These are phyloP conservation scores for Pseudocercospora macadamiae DNA, from an alignment of 2,329 filamentous ascomycete species.

Conservation along the genomic window DNA sequence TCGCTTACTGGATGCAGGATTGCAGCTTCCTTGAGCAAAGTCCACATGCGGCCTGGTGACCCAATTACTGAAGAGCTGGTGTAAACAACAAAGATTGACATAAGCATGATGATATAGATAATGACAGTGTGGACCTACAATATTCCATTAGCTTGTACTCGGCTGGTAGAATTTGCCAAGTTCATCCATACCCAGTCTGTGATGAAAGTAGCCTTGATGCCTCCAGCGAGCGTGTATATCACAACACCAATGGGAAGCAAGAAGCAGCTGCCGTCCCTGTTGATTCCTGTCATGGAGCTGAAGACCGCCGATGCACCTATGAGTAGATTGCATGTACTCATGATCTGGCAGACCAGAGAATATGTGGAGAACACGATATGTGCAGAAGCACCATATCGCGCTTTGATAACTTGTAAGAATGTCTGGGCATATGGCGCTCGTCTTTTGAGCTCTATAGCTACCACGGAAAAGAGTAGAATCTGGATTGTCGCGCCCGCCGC, in stretches of 20 bases:
- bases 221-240: slow-evolving; percentile 41
- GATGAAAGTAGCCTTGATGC: slow-evolving; percentile 48
- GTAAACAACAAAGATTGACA: slow-evolving; percentile 49
- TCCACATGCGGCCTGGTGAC: slow-evolving; percentile 43
- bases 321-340: slow-evolving; percentile 47
- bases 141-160: no score
- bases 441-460: slow-evolving; percentile 85
- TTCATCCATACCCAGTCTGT: slow-evolving; percentile 31
- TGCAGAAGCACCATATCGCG: slow-evolving; percentile 37
- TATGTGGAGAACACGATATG: slow-evolving; percentile 44
- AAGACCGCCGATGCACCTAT: slow-evolving; percentile 50
- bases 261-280: slow-evolving; percentile 49
- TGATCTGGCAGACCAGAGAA: slow-evolving; percentile 45
- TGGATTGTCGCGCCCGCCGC: slow-evolving; percentile 54
- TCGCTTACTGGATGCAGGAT: slow-evolving; percentile 40
- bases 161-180: no score
- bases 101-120: slow-evolving; percentile 47
- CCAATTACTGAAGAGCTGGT: slow-evolving; percentile 42
- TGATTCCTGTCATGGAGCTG: slow-evolving; percentile 47
- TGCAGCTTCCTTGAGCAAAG: slow-evolving; percentile 28
- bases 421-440: slow-evolving; percentile 81
- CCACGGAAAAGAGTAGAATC: slow-evolving; percentile 82
- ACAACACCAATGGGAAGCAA: slow-evolving; percentile 45
- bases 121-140: slow-evolving; percentile 41
- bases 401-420: slow-evolving; percentile 27